These are phyloP conservation scores for Protostelium mycophagum DNA, from an alignment of 78 protist genomes.

Conservation along the genomic window DNA sequence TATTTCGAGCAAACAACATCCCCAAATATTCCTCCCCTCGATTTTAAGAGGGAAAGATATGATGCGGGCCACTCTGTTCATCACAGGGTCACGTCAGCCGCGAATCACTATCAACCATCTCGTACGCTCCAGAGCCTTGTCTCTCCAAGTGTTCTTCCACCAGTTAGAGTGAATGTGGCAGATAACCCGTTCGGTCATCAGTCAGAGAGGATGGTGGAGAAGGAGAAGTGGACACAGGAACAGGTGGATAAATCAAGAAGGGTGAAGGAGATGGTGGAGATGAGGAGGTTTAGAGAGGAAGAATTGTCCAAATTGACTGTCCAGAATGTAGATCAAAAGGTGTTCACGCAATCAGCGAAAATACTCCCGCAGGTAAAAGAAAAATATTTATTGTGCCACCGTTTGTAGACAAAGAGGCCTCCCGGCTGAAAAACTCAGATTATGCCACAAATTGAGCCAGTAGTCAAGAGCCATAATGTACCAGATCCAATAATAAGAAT, in stretches of 20 bases:
- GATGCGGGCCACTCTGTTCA: too few species aligned
- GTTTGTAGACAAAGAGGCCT: neutral
- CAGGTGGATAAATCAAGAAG: neutral
- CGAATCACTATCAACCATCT: neutral
- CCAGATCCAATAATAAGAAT: constrained; percentile 1
- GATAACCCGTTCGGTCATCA: neutral
- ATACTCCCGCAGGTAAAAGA: neutral
- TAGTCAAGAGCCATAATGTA: too few species aligned
- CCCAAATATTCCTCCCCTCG: too few species aligned
- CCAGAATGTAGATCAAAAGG: neutral
- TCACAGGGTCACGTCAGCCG: too few species aligned
- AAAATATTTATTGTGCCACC: neutral
- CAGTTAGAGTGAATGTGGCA: neutral
- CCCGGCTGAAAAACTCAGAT: neutral
- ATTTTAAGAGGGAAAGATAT: too few species aligned
- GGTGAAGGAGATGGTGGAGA: neutral
- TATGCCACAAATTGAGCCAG: too few species aligned
- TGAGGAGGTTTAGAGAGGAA: neutral
- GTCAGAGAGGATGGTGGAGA: neutral
- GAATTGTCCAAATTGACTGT: neutral
- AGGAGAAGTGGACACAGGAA: neutral
- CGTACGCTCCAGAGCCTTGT: neutral
- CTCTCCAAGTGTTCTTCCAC: neutral
- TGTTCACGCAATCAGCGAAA: neutral
- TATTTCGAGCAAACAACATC: too few species aligned